Evolutionary conservation across 108 stramenopile species (phyloP).

Genomic region (Fragilaria crotonensis): DNA sequence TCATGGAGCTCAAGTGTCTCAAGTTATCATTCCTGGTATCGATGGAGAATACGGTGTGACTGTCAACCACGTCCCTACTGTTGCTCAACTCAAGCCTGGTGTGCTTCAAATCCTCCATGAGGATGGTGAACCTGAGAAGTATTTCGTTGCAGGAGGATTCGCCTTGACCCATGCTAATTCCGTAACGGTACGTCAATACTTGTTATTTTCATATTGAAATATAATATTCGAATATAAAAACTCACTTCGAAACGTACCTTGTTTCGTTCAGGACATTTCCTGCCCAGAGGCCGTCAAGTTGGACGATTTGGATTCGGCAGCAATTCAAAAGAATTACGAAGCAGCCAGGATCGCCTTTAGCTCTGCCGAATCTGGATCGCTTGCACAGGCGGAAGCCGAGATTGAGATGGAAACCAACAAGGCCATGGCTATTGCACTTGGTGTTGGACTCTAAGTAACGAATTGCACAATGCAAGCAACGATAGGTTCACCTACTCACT

Average conservation of each 20-base stretch:
- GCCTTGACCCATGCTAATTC: slow-evolving; percentile 89
- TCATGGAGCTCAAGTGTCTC: slow-evolving; percentile 62
- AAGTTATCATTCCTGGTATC: slow-evolving; percentile 84
- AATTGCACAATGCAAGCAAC: slow-evolving; percentile 12
- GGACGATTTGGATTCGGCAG: slow-evolving; percentile 86
- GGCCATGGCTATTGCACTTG: slow-evolving; percentile 90
- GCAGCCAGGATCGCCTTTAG: slow-evolving; percentile 70
- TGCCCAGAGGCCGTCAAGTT: slow-evolving; percentile 95
- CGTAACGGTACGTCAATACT: slow-evolving; percentile 66
- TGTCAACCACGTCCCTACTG: slow-evolving; percentile 91
- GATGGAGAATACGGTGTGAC: slow-evolving; percentile 97
- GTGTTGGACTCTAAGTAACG: slow-evolving; percentile 34
- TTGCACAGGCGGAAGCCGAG: slow-evolving; percentile 88
- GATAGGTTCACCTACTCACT: neutral
- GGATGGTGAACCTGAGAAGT: slow-evolving; percentile 90
- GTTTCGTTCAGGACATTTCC: slow-evolving; percentile 74
- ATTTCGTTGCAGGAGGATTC: slow-evolving; percentile 95
- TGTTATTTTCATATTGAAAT: slow-evolving; percentile 1
- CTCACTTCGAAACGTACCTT: no score
- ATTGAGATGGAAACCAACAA: slow-evolving; percentile 93
- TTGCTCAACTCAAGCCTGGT: slow-evolving; percentile 95
- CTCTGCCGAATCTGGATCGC: slow-evolving; percentile 68
- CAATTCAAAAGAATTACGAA: slow-evolving; percentile 66
- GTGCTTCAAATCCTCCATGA: slow-evolving; percentile 88
- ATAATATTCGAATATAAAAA: no score